Conservation (phyloP, 2,329 filamentous ascomycete genomes). For the Aspergillus tanneri region DNA sequence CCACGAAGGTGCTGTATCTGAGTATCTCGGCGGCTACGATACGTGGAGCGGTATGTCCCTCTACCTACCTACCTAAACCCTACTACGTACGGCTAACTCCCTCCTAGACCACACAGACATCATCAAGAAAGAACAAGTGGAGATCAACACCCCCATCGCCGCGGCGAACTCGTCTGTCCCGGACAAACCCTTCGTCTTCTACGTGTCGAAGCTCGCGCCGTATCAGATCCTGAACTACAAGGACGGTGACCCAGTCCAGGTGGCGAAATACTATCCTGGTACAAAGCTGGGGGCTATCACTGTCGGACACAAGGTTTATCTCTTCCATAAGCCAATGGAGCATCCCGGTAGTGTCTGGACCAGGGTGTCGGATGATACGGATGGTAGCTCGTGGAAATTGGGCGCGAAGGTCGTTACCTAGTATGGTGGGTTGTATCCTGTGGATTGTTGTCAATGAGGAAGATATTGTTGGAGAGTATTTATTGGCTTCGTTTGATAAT, state of each 20-base stretch:
- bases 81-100: background rate
- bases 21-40: background rate
- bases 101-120: background rate
- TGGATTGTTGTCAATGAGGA: too few species aligned
- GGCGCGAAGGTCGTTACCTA: background rate
- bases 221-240: background rate
- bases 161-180: background rate
- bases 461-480: too few species aligned
- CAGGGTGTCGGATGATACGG: constrained; percentile 1
- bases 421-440: too few species aligned
- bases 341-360: background rate
- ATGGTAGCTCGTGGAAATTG: constrained; percentile 3
- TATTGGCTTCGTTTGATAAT: too few species aligned
- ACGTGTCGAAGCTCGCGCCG: background rate
- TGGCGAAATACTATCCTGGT: constrained; percentile 1
- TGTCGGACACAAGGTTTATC: background rate
- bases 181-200: background rate
- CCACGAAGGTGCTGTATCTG: background rate
- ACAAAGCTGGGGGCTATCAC: background rate
- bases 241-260: background rate
- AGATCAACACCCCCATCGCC: constrained; percentile 1
- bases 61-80: background rate
- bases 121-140: background rate
- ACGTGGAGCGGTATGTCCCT: background rate
- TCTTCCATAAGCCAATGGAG: constrained; percentile 1